A percentile compares a stretch with the other conserved stretches of the same genome.
Evolutionary conservation across 257 asterid genomes (phyloP).

Genomic region (Przewalskia tangutica): DNA sequence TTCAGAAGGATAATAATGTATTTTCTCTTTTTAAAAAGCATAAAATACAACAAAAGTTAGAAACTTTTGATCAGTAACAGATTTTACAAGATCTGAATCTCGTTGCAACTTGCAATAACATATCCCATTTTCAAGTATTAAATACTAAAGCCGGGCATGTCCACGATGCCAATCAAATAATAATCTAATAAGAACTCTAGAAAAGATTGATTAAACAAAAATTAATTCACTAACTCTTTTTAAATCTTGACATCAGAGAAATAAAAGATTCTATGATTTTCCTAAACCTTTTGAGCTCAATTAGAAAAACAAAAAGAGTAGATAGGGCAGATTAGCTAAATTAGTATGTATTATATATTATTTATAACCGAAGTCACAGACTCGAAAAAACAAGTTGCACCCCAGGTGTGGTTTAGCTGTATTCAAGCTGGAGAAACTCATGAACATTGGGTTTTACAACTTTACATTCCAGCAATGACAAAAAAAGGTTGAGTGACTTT

Average conservation of each 20-base stretch:
- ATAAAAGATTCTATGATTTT: background rate
- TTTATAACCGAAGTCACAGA: background rate
- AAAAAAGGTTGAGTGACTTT: background rate
- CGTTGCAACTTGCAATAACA: background rate
- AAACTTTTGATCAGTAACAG: background rate
- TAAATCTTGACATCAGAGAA: background rate
- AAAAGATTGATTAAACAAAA: background rate
- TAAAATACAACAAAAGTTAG: background rate
- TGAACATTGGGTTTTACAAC: background rate
- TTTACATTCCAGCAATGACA: background rate
- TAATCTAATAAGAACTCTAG: background rate
- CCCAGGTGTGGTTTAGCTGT: background rate
- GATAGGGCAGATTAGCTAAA: background rate
- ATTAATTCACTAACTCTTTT: background rate
- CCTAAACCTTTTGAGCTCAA: background rate
- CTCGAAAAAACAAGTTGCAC: background rate
- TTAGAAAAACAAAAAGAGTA: background rate
- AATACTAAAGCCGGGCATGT: background rate
- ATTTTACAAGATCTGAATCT: background rate
- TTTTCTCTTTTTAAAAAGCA: background rate
- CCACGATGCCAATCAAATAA: background rate
- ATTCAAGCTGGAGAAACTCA: background rate
- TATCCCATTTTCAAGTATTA: background rate
- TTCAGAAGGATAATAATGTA: no score
- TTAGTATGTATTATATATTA: background rate